Evolutionary conservation across 257 asterid species (phyloP), one percentile per base, ranked within the genome.

Genomic region (Fraxinus pennsylvanica): DNA sequence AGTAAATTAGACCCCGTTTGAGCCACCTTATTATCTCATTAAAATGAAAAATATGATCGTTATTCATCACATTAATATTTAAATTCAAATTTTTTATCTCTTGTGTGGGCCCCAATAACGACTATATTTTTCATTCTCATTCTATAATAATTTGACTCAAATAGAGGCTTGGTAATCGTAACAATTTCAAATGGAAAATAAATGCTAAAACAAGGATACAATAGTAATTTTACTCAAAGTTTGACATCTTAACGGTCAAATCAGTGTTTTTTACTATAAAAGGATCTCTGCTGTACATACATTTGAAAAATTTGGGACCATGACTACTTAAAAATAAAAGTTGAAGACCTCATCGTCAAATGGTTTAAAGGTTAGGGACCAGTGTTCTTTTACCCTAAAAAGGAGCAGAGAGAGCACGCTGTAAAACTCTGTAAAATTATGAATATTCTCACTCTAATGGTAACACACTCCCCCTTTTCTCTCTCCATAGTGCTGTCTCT

Each of bases 401-500:
- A 43, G 17, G 52, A 43, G 52, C 52, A 10, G 17, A 13, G 1
- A 41, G 14, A 10, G 9, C 6, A 7, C 67, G 69, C 33, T 61
- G 17, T 3, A 12, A 17, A 27, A 63, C 32, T 0, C 3, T 25
- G 69, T 63, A 27, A 63, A 63, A 2, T 9, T 63, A 22, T 7
- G 67, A 59, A 59, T 59, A 59, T 59, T 59, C 6, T 47, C 57
- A 47, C 1, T 47, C 4, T 47, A 45, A 6, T 54, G n/a, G 25
- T 54, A 19, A 7, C 1, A 1, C 7, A 59, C 67, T 21, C 25
- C 30, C 27, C 45, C 71, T 61, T 57, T 43, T 43, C 67, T 30
- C 76, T 43, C 78, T 50, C 69, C 9, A 71, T 79, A 19, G 57
- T 73, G 72, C n/a, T 9, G 69, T 12, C 0, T 63, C 69, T 63